Evolutionary conservation across 176 grass and related monocot genomes (phyloP), one percentile per base, ranked within the genome.

Genomic region (Oryza longistaminata): DNA sequence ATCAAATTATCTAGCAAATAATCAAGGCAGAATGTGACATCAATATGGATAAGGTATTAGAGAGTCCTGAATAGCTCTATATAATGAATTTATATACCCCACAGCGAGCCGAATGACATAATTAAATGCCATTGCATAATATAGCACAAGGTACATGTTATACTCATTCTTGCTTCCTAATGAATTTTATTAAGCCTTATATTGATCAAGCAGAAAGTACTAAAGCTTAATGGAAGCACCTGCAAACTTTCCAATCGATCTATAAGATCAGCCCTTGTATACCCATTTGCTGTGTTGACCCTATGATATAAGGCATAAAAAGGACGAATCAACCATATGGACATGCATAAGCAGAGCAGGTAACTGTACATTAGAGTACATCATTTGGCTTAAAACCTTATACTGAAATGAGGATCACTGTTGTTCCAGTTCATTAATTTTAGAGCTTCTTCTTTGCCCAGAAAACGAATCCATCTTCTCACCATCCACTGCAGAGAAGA

Each of bases 401-500:
- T 42, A 79, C 95, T 85, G 78, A 93, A 97, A 85, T 44, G 87
- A n/a, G 95, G 95, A 74, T 94, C 88, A 84, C 82, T 91, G 81
- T 97, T 97, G 73, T 97, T 97, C 95, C 95, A 97, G 45, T 84
- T 86, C 95, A 97, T 97, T 68, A 97, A 82, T 91, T 69, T 97
- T 70, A 97, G 68, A 91, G 95, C 82, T 93, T 94, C 92, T 5
- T 97, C 88, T 75, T 89, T 86, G 31, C 95, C 95, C 73, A 88
- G 79, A 86, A 89, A 86, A 27, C 81, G 92, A 66, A 89, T 91
- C 95, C 95, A 97, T 94, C 95, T 92, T 88, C 95, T 94, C 58
- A 97, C 95, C 88, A 97, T 94, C 95, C 95, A 97, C 95, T 97
- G 64, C 60, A 87, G 24, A 69, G 17, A 15, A 67, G 25, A 77